phyloP scores from a whole-genome alignment of 2,329 filamentous ascomycete species.

The Aspergillus sp. region DNA sequence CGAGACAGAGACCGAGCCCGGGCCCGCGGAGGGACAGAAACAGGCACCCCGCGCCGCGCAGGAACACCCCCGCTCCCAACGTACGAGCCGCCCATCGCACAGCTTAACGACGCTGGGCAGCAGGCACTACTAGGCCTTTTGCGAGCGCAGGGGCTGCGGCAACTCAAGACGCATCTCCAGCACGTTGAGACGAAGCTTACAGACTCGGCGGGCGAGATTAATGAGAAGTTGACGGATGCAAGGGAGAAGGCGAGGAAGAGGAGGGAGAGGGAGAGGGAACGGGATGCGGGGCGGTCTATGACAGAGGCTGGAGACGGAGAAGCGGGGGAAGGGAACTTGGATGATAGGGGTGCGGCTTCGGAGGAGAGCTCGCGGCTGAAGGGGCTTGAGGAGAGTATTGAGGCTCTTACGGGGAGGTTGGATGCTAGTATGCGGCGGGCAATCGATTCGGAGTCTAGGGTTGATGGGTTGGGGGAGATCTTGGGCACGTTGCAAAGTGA shows the following conservation, averaged over 20 bases:
- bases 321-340: conserved; percentile 21
- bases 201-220: conserved; percentile 53
- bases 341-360: conserved; percentile 33
- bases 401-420: conserved; percentile 53
- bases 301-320: conserved; percentile 24
- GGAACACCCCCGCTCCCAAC: conserved; percentile 39
- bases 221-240: conserved; percentile 52
- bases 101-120: conserved; percentile 51
- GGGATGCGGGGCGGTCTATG: conserved; percentile 2
- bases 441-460: conserved; percentile 56
- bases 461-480: conserved; percentile 45
- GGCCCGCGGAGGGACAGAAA: not conserved
- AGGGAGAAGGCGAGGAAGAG: conserved; percentile 36
- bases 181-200: conserved; percentile 50
- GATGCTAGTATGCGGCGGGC: conserved; percentile 58
- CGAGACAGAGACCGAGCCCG: not conserved
- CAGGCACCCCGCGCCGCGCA: not conserved
- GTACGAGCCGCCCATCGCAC: conserved; percentile 55
- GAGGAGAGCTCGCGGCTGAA: conserved; percentile 43
- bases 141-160: conserved; percentile 40
- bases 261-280: conserved; percentile 31
- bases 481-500: conserved; percentile 46
- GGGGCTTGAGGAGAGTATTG: conserved; percentile 48
- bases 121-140: conserved; percentile 48
- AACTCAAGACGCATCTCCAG: conserved; percentile 51